Percentiles rank a stretch among this genome's conserved stretches.
phyloP scores from a whole-genome alignment of 2,329 filamentous ascomycete species.

The Chaetomium sp. region DNA sequence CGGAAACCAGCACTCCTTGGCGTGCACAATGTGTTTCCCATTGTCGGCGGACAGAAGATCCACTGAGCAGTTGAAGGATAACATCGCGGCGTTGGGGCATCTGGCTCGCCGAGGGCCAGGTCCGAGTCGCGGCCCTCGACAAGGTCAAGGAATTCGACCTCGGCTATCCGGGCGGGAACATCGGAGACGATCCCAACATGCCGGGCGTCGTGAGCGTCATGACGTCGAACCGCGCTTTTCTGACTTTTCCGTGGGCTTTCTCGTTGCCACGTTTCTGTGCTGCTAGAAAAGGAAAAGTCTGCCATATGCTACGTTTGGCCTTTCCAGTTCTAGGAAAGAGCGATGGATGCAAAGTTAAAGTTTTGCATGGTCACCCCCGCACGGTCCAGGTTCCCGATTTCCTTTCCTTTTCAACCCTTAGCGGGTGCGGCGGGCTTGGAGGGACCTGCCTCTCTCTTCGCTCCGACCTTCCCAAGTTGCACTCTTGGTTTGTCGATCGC shows the following conservation, averaged over 20 bases:
- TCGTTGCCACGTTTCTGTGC: not conserved
- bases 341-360: not conserved
- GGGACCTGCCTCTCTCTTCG: no score
- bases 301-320: not conserved
- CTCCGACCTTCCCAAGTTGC: not conserved
- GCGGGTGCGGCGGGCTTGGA: no score
- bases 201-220: conserved; percentile 11
- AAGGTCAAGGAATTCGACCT: conserved; percentile 54
- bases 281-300: not conserved
- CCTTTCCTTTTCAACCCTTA: not conserved
- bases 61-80: conserved; percentile 55
- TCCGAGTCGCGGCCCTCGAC: conserved; percentile 53
- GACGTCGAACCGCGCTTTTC: conserved; percentile 9
- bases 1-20: conserved; percentile 47
- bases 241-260: conserved; percentile 4
- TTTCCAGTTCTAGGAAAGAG: not conserved
- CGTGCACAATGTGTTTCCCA: conserved; percentile 51
- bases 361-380: not conserved
- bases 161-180: conserved; percentile 55
- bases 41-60: conserved; percentile 56
- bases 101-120: conserved; percentile 52
- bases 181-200: conserved; percentile 36
- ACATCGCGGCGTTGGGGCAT: conserved; percentile 58
- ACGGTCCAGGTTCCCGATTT: not conserved
- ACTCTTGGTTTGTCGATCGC: not conserved